phyloP scores from a whole-genome alignment of 1,284 basidiomycete genomes.

The Golubevia sp. region DNA sequence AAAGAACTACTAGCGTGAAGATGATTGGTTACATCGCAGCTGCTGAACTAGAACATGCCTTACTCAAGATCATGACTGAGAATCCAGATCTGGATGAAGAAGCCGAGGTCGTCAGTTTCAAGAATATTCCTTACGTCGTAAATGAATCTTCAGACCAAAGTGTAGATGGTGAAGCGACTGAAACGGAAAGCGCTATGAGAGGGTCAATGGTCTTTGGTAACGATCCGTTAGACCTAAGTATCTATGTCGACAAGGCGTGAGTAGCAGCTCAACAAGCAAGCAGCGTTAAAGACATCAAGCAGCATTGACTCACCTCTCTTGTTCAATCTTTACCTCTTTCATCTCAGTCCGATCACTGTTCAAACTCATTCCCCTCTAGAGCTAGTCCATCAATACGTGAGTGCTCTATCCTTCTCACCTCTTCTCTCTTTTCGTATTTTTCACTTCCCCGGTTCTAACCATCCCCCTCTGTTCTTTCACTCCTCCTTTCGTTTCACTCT shows the following conservation, averaged over 20 bases:
- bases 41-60: slow-evolving; percentile 87
- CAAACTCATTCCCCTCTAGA: slow-evolving; percentile 82
- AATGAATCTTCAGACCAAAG: neutral
- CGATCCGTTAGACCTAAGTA: slow-evolving; percentile 80
- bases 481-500: no score
- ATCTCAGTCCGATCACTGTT: slow-evolving; percentile 78
- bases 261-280: slow-evolving; percentile 25
- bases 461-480: no score
- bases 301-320: slow-evolving; percentile 27
- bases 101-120: slow-evolving; percentile 23
- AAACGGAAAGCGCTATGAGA: slow-evolving; percentile 5
- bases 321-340: slow-evolving; percentile 4
- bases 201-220: slow-evolving; percentile 65
- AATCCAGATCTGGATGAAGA: slow-evolving; percentile 11
- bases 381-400: slow-evolving; percentile 74
- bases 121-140: slow-evolving; percentile 25
- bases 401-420: no score
- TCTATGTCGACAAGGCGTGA: slow-evolving; percentile 84
- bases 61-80: slow-evolving; percentile 10
- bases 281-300: slow-evolving; percentile 21
- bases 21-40: slow-evolving; percentile 91
- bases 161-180: neutral
- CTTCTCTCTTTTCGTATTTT: no score
- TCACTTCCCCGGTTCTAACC: no score
- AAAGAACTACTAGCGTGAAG: slow-evolving; percentile 65